Evolutionary conservation across 495 filamentous ascomycete genomes (phyloP).

Genomic region (Extremus antarcticus): DNA sequence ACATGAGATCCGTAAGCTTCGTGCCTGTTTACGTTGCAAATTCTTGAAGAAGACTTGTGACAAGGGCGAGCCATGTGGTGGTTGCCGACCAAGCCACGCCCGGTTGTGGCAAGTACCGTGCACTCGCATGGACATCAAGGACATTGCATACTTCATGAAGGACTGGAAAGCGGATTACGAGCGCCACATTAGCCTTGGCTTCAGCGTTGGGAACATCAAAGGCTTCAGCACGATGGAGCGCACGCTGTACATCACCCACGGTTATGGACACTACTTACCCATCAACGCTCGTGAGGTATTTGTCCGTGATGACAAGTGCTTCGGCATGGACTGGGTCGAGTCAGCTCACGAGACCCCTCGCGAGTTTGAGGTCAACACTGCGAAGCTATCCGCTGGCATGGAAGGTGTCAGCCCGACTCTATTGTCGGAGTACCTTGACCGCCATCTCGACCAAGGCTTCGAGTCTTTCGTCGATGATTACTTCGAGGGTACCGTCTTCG

Average conservation of each 20-base stretch:
- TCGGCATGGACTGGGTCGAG: conserved; percentile 85
- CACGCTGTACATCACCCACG: conserved; percentile 47
- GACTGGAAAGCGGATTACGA: conserved; percentile 94
- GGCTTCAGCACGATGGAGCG: conserved; percentile 74
- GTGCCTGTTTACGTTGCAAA: conserved; percentile 90
- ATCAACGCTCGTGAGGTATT: conserved; percentile 84
- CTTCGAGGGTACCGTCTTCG: conserved; percentile 84
- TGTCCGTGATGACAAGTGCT: conserved; percentile 83
- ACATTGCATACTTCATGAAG: conserved; percentile 95
- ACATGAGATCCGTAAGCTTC: conserved; percentile 82
- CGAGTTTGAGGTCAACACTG: conserved; percentile 72
- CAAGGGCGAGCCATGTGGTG: conserved; percentile 84
- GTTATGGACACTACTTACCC: conserved; percentile 78
- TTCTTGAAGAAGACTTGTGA: conserved; percentile 97
- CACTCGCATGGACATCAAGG: conserved; percentile 92
- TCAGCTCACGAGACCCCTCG: conserved; percentile 57
- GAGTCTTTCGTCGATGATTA: conserved; percentile 88
- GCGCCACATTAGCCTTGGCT: conserved; percentile 71
- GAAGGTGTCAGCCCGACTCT: conserved; percentile 67
- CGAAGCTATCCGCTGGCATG: conserved; percentile 71
- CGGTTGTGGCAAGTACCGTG: conserved; percentile 91
- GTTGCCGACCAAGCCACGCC: conserved; percentile 85
- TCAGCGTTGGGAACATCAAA: conserved; percentile 87
- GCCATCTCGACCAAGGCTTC: conserved; percentile 78
- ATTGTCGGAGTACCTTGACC: conserved; percentile 80